These are phyloP conservation scores for Microthlaspi erraticum DNA, from an alignment of 345 rosid genomes.

Conservation along the genomic window DNA sequence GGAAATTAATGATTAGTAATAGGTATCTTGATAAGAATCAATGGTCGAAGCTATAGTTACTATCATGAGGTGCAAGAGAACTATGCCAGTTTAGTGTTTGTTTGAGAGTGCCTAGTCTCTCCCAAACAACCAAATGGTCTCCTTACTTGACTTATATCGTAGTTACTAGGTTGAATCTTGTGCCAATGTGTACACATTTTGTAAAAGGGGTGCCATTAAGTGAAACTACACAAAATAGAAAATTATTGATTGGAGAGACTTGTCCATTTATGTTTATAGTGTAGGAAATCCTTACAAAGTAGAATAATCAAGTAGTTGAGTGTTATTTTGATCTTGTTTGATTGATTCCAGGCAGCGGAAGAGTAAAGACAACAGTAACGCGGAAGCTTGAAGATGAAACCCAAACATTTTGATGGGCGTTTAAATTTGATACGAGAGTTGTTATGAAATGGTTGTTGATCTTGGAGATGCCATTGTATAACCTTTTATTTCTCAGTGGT, in stretches of 20 bases:
- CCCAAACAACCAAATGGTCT: conserved; percentile 8
- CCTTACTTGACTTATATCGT: not conserved
- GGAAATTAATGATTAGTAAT: not conserved
- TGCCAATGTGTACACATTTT: not conserved
- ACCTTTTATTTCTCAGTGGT: conserved; percentile 29
- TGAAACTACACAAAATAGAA: too few relatives aligned
- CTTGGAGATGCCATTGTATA: conserved; percentile 27
- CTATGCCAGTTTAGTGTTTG: not conserved
- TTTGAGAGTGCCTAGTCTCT: not conserved
- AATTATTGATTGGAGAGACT: too few relatives aligned
- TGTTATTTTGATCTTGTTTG: conserved; percentile 3
- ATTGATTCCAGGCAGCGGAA: conserved; percentile 33
- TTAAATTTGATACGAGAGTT: conserved; percentile 29
- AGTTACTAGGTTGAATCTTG: conserved; percentile 1
- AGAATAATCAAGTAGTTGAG: conserved; percentile 17
- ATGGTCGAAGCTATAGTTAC: too few relatives aligned
- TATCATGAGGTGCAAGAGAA: too few relatives aligned
- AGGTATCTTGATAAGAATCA: not conserved
- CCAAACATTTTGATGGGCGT: conserved; percentile 38
- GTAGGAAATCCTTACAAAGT: not conserved
- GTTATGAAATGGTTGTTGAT: conserved; percentile 20
- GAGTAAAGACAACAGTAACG: conserved; percentile 26
- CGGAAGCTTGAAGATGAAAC: conserved; percentile 8
- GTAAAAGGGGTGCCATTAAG: too few relatives aligned
- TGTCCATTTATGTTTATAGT: conserved; percentile 3